These are phyloP conservation scores for Phylloporus sp. DNA, from an alignment of 768 basidiomycete species.

Conservation along the genomic window DNA sequence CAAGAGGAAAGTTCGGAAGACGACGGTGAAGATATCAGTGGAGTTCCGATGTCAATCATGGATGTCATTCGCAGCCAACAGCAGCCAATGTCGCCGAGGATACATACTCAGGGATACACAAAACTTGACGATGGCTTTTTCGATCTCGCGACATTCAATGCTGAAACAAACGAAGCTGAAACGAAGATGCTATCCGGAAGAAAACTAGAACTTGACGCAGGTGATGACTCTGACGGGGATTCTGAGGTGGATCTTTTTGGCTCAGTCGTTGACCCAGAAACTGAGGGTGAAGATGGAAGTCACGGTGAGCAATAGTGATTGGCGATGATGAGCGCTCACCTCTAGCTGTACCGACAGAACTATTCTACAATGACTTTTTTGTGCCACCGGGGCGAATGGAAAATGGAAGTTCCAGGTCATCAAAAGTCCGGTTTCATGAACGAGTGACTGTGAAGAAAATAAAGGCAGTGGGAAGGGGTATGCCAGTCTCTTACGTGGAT, in stretches of 20 bases:
- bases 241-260: conserved; percentile 66
- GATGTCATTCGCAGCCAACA: conserved; percentile 24
- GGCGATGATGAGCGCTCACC: neutral
- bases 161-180: conserved; percentile 77
- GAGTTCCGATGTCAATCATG: conserved; percentile 21
- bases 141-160: conserved; percentile 81
- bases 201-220: conserved; percentile 48
- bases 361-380: conserved; percentile 79
- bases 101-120: conserved; percentile 30
- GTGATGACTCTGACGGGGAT: conserved; percentile 49
- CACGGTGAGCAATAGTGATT: conserved; percentile 35
- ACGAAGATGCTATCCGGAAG: conserved; percentile 59
- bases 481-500: conserved; percentile 45
- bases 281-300: conserved; percentile 40
- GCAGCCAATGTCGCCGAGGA: conserved; percentile 20
- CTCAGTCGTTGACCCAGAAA: conserved; percentile 44
- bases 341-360: conserved; percentile 38
- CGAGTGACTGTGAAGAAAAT: conserved; percentile 81
- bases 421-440: conserved; percentile 74
- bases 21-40: conserved; percentile 36
- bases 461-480: conserved; percentile 63
- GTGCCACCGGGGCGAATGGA: conserved; percentile 46
- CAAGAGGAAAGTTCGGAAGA: conserved; percentile 39
- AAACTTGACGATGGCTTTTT: conserved; percentile 90
- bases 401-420: conserved; percentile 18